Percentiles rank a stretch among this genome's conserved stretches.
phyloP scores from a whole-genome alignment of 2,329 filamentous ascomycete genomes.

The Alternaria ethzedia region DNA sequence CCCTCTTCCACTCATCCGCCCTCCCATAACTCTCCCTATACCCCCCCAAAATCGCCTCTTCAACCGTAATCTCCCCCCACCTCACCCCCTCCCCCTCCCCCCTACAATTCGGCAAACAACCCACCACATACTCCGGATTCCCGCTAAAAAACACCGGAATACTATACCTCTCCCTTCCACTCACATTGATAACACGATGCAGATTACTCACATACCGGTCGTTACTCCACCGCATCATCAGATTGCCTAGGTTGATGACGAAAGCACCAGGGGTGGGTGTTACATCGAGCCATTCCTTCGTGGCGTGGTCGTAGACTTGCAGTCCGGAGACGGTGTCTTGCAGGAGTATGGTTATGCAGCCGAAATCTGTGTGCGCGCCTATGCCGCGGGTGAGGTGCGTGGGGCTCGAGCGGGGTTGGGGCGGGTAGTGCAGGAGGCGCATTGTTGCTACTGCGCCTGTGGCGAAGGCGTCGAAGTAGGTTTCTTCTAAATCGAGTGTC shows the following conservation, averaged over 20 bases:
- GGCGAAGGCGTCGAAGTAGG: constrained; percentile 48
- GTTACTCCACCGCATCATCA: constrained; percentile 54
- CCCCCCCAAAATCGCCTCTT: constrained; percentile 49
- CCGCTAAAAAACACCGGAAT: constrained; percentile 55
- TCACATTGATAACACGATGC: constrained; percentile 53
- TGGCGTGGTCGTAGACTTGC: constrained; percentile 75
- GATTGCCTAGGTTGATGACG: constrained; percentile 78
- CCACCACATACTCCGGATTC: constrained; percentile 53
- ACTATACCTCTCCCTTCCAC: constrained; percentile 48
- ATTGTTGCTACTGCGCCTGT: constrained; percentile 50
- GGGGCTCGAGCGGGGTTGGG: constrained; percentile 48
- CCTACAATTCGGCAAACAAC: constrained; percentile 53
- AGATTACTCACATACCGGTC: constrained; percentile 52
- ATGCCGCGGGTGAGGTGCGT: constrained; percentile 49
- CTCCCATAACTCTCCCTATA: constrained; percentile 54
- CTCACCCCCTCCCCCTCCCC: constrained; percentile 45
- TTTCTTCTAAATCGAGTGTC: constrained; percentile 48
- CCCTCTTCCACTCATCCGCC: constrained; percentile 52
- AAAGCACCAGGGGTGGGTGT: constrained; percentile 77
- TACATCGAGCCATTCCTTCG: constrained; percentile 79
- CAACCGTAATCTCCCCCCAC: constrained; percentile 53
- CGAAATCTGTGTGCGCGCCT: constrained; percentile 55
- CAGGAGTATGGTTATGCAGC: constrained; percentile 50
- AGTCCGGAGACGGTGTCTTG: constrained; percentile 62
- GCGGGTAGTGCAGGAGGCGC: constrained; percentile 53